Conservation (phyloP, 345 rosid species). For the Brassica juncea region DNA sequence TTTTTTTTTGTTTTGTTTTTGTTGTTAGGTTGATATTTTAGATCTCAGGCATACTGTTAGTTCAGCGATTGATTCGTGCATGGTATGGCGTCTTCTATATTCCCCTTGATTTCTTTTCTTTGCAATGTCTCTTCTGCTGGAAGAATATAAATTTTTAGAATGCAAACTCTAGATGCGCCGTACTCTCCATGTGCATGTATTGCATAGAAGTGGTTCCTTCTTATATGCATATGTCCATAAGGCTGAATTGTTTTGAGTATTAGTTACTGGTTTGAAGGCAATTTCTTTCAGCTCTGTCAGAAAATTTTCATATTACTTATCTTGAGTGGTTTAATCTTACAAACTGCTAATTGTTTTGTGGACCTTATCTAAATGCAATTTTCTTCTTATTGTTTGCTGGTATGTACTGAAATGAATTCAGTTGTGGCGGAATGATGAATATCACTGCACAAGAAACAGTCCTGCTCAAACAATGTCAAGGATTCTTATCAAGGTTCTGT, state of each 20-base stretch:
- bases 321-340: not conserved
- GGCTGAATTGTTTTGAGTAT: not conserved
- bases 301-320: not conserved
- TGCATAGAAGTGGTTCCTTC: not conserved
- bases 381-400: not conserved
- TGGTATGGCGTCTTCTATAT: conserved; percentile 75
- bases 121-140: not conserved
- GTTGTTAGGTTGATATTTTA: conserved; percentile 62
- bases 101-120: conserved; percentile 35
- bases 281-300: not conserved
- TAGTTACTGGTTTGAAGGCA: not conserved
- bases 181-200: not conserved
- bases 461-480: conserved; percentile 68
- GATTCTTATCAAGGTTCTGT: conserved; percentile 50
- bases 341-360: not conserved
- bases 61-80: conserved; percentile 86
- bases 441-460: conserved; percentile 65
- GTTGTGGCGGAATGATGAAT: conserved; percentile 59
- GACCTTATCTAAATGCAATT: not conserved
- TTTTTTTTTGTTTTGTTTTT: not conserved
- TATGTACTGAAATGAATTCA: conserved; percentile 73
- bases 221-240: conserved; percentile 1
- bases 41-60: conserved; percentile 79
- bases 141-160: not conserved
- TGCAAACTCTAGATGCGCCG: conserved; percentile 2